These are phyloP conservation scores for Pyrrhoderma noxium DNA, from an alignment of 1,284 basidiomycete species.

Conservation along the genomic window DNA sequence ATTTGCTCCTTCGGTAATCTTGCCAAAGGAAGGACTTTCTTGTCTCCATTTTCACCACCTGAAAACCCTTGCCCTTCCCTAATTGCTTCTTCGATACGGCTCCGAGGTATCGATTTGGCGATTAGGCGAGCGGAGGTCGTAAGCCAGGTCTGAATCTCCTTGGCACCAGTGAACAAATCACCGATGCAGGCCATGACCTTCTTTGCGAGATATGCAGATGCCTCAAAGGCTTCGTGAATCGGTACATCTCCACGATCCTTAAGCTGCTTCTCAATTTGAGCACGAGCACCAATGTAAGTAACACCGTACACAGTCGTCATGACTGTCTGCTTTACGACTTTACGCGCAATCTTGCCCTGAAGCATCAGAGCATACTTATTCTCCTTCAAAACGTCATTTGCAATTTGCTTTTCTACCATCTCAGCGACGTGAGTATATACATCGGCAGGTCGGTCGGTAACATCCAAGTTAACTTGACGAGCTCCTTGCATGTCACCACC, in stretches of 20 bases:
- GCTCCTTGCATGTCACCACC: conserved; percentile 91
- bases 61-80: conserved; percentile 18
- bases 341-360: conserved; percentile 78
- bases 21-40: conserved; percentile 23
- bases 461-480: conserved; percentile 86
- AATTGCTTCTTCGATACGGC: conserved; percentile 55
- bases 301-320: conserved; percentile 99
- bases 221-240: conserved; percentile 64
- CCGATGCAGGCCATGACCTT: conserved; percentile 80
- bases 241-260: conserved; percentile 71
- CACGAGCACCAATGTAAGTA: conserved; percentile 91
- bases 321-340: conserved; percentile 98
- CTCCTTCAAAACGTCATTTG: conserved; percentile 43
- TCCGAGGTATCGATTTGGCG: conserved; percentile 78
- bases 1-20: conserved; percentile 82
- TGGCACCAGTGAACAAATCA: conserved; percentile 88
- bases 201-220: conserved; percentile 81
- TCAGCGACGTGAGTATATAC: conserved; percentile 93
- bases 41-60: conserved; percentile 13
- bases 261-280: conserved; percentile 91
- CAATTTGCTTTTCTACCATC: conserved; percentile 62
- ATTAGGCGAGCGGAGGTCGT: conserved; percentile 79
- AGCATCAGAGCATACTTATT: conserved; percentile 58
- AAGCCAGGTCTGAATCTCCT: conserved; percentile 90
- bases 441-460: conserved; percentile 85